phyloP scores from a whole-genome alignment of 306 rosid genomes.

The Mimosa pudica region DNA sequence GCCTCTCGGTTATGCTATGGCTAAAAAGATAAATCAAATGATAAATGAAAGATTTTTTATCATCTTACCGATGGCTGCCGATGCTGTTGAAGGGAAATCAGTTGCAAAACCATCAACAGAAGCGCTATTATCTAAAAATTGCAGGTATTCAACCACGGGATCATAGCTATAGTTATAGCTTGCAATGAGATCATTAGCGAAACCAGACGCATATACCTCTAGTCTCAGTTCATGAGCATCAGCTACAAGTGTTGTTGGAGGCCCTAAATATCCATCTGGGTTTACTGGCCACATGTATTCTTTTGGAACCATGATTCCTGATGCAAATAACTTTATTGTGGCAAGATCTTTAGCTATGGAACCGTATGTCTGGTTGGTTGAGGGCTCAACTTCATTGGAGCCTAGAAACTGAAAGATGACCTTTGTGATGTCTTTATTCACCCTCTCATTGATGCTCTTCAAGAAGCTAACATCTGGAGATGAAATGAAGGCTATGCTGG shows the following conservation, averaged over 20 bases:
- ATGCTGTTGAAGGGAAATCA: conserved; percentile 75
- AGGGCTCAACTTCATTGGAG: conserved; percentile 52
- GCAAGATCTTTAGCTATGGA: conserved; percentile 55
- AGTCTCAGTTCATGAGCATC: conserved; percentile 87
- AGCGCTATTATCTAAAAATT: conserved; percentile 58
- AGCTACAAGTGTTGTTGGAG: conserved; percentile 58
- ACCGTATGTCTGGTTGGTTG: conserved; percentile 54
- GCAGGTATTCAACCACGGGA: conserved; percentile 70
- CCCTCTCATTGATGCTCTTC: conserved; percentile 51
- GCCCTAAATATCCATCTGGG: conserved; percentile 53
- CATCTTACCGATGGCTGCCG: conserved; percentile 75
- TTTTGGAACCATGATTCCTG: conserved; percentile 87
- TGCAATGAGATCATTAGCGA: conserved; percentile 59
- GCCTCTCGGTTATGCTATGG: background rate
- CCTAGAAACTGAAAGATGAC: conserved; percentile 64
- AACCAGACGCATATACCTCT: conserved; percentile 85
- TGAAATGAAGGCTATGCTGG: conserved; percentile 54
- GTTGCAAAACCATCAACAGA: conserved; percentile 84
- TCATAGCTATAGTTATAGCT: conserved; percentile 74
- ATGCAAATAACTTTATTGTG: conserved; percentile 59
- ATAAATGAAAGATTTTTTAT: conserved; percentile 21
- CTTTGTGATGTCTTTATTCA: conserved; percentile 50
- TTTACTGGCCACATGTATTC: conserved; percentile 65
- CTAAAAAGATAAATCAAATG: background rate
- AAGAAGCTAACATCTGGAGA: conserved; percentile 76